Base-by-base conservation (phyloP, 768 basidiomycete species). In the Pleurotus tuoliensis region DNA sequence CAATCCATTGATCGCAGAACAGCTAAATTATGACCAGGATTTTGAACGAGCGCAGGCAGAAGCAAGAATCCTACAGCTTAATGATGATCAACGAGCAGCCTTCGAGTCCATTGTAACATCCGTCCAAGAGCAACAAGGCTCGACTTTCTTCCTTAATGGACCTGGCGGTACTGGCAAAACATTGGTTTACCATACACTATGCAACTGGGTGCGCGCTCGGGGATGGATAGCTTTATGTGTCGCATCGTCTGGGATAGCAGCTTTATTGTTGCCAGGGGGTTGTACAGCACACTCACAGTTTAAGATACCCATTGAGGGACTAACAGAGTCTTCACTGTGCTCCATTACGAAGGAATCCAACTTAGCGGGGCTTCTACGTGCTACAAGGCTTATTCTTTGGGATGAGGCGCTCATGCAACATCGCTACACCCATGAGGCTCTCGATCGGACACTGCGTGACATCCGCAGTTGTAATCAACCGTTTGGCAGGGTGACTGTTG, bases 201-300 rank as follows among this genome's bases (percentile, higher is more conserved):
- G 71, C 58, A 41, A 63, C 34, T 38, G 60, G 12, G 18, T 77
- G 1, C 58, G 66, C 11, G 56, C 58, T 5, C 41, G 64, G 8
- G 66, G 67, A 0, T 24, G 61, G 24, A 70, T 80, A 63, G 68
- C 75, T 1, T 66, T 82, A 1, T 80, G 75, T 73, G 76, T 78
- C 11, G 75, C 79, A 11, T 82, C 80, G 1, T 30, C 30, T 11
- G 30, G 30, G 6, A 30, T 30, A 30, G 30, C 30, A 30, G 30
- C 30, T 9, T 30, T 79, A 6, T 6, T 30, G 1, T 7, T 30
- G 30, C 30, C 30, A 9, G 73, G 75, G 44, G 80, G 80, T 1
- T 62, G 71, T 2, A 83, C 81, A 18, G 69, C 77, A 0, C 77
- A 83, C 58, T 80, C 76, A 0, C 61, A 59, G 5, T 82, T 82